Evolutionary conservation across 192 early-diverging fungal species (phyloP).

Genomic region (Kappamyces sp.): DNA sequence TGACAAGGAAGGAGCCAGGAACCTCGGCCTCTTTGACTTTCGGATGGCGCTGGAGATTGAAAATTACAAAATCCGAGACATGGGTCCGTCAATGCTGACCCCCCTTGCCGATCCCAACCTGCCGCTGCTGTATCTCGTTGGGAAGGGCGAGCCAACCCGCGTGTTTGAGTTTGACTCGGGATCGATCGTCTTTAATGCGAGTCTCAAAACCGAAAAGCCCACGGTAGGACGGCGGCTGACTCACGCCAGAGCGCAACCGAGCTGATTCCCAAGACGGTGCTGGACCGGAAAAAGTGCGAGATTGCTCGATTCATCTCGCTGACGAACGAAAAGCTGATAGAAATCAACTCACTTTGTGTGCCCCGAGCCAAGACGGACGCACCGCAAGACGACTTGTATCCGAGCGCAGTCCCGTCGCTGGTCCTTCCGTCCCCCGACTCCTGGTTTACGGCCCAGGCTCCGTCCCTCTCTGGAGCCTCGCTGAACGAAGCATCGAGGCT

Average conservation of each 20-base stretch:
- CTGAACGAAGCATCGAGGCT: neutral
- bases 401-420: slow-evolving; percentile 8
- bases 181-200: neutral
- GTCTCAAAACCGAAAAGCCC: slow-evolving; percentile 22
- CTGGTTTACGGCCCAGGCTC: slow-evolving; percentile 14
- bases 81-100: slow-evolving; percentile 11
- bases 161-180: slow-evolving; percentile 19
- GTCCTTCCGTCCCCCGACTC: slow-evolving; percentile 1
- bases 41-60: neutral
- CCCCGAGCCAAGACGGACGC: slow-evolving; percentile 16
- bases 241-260: slow-evolving; percentile 16
- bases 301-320: slow-evolving; percentile 26
- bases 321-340: slow-evolving; percentile 20
- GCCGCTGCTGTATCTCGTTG: slow-evolving; percentile 21
- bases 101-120: slow-evolving; percentile 24
- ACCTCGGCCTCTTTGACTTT: slow-evolving; percentile 20
- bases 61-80: neutral
- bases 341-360: slow-evolving; percentile 15
- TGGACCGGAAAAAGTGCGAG: slow-evolving; percentile 20
- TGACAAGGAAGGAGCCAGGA: slow-evolving; percentile 14
- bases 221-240: slow-evolving; percentile 6
- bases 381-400: slow-evolving; percentile 24
- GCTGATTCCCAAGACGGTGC: slow-evolving; percentile 21
- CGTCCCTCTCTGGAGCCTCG: neutral
- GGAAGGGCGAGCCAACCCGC: slow-evolving; percentile 24